Evolutionary conservation across 441 rosid genomes (phyloP).

Genomic region (Populus trichocarpa): DNA sequence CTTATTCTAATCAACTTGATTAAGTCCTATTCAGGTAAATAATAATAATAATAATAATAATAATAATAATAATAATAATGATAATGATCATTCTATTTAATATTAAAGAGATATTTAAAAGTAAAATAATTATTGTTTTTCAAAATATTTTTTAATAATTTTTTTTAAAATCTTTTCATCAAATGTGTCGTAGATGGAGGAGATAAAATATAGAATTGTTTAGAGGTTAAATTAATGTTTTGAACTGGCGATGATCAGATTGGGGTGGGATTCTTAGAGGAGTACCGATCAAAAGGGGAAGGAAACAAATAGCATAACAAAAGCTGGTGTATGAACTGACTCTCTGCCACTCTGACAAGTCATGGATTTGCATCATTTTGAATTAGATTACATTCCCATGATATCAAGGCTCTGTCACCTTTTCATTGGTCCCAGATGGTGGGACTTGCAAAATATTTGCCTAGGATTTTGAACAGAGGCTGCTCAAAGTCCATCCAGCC

Average conservation of each 20-base stretch:
- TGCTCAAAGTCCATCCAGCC: constrained; percentile 11
- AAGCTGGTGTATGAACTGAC: constrained; percentile 1
- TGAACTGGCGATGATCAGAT: neutral
- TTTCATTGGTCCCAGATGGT: constrained; percentile 32
- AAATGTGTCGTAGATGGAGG: neutral
- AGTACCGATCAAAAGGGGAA: neutral
- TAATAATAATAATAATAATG: no score
- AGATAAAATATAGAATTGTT: neutral
- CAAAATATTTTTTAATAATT: no score
- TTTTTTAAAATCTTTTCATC: no score
- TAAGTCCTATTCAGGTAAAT: no score
- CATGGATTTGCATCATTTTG: constrained; percentile 20
- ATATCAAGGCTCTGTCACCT: constrained; percentile 18
- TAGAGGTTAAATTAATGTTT: neutral
- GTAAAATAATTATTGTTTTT: no score
- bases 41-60: no score
- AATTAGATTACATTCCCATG: constrained; percentile 25
- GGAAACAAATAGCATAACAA: neutral
- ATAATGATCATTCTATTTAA: no score
- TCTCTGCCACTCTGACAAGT: constrained; percentile 23
- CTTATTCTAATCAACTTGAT: no score
- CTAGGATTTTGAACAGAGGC: constrained; percentile 3
- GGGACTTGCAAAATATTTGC: constrained; percentile 16
- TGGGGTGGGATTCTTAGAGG: neutral
- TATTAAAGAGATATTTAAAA: no score